Percentiles rank a stretch among this genome's conserved stretches.
Conservation (phyloP, 495 filamentous ascomycete genomes). For the Aspergillus saccharolyticus region DNA sequence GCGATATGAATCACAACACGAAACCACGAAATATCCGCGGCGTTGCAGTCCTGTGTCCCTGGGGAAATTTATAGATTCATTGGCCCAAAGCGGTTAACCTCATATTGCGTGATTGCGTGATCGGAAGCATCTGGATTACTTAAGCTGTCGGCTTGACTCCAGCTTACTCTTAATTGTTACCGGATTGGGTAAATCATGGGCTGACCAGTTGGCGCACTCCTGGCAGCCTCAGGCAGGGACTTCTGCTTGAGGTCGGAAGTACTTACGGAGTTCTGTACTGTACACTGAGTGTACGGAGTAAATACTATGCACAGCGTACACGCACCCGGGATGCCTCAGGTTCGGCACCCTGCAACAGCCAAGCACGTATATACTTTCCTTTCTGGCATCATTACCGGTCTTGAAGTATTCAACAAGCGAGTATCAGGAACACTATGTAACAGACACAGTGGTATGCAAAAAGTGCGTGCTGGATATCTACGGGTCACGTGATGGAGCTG, state of each 20-base stretch:
- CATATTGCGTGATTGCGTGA: constrained; percentile 24
- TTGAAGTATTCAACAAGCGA: too few species aligned
- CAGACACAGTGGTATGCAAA: too few species aligned
- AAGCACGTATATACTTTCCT: too few species aligned
- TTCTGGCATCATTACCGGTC: too few species aligned
- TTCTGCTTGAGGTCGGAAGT: background rate
- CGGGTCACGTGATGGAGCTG: background rate
- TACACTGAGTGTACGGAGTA: too few species aligned
- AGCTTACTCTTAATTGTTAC: background rate
- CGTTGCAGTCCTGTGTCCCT: background rate
- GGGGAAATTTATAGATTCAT: constrained; percentile 6
- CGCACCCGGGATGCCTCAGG: too few species aligned
- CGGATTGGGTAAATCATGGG: background rate
- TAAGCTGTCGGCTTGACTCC: constrained; percentile 1
- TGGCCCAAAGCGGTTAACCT: constrained; percentile 22
- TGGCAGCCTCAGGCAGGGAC: background rate
- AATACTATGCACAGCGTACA: too few species aligned
- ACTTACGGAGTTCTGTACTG: too few species aligned
- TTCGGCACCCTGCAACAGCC: too few species aligned
- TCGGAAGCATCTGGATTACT: background rate
- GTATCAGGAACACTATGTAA: background rate
- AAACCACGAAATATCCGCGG: constrained; percentile 1
- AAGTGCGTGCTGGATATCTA: too few species aligned
- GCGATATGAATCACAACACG: constrained; percentile 8
- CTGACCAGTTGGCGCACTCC: background rate